Base-by-base conservation (phyloP, 139 green algal genomes). In the Coccomyxa sp. region DNA sequence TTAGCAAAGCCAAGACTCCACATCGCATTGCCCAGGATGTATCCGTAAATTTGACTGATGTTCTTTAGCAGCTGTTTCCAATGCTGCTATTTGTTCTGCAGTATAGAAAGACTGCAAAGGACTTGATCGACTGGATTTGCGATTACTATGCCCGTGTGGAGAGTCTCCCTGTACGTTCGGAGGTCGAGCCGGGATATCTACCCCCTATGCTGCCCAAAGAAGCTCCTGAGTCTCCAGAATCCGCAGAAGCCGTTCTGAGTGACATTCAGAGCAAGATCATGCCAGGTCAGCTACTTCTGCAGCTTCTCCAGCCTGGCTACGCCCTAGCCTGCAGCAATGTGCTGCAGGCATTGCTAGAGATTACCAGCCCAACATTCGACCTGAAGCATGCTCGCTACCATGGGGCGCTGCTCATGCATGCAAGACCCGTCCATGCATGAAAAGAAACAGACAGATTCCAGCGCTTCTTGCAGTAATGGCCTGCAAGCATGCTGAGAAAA, bases 141-240 rank as follows among this genome's bases (percentile, higher is more conserved):
- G 86, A 92, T n/a, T 95, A 95, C 77, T 76, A 86, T 16, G 75
- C 55, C 4, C 27, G 8, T 0, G 33, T 88, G 4, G 78, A 86
- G 35, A 12, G 75, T 4, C 31, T 54, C 71, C 84, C 78, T 0
- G 89, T 94, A 2, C 73, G 77, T 31, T 81, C 85, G 6, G 69
- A 86, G 16, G 82, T 91, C 1, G 76, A 92, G 86, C 91, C 91
- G 3, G 91, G 91, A 14, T 95, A 89, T 75, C 85, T 97, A 58
- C 34, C 40, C 0, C 39, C 55, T 0, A 74, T 72, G 68, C 75
- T 97, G 74, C 90, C 92, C 4, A 55, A 58, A 2, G 3, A 34
- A 0, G 77, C 90, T 0, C 92, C 92, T 0, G 77, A 92, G 70
- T 16, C 90, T 36, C 78, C 81, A 0, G 89, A 97, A 74, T 8